phyloP scores from a whole-genome alignment of 2,329 filamentous ascomycete species.

The Diaporthe caulivora region DNA sequence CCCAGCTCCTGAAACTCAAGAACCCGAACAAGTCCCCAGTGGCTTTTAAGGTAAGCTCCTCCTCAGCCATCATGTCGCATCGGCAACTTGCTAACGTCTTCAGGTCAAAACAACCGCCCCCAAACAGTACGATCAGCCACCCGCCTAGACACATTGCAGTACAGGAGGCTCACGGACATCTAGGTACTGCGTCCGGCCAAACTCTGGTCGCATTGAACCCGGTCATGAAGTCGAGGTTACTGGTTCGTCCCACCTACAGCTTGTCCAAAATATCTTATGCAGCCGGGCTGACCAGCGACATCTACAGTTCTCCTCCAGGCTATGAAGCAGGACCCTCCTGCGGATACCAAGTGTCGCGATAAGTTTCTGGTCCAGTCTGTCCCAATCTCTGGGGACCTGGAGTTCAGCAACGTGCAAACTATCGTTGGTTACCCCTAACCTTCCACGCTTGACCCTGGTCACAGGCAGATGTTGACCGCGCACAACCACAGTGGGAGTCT shows the following conservation, averaged over 20 bases:
- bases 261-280: slow-evolving; percentile 13
- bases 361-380: slow-evolving; percentile 98
- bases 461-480: slow-evolving; percentile 44
- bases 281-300: slow-evolving; percentile 38
- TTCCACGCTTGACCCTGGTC: not conserved
- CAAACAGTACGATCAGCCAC: slow-evolving; percentile 82
- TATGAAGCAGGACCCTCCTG: slow-evolving; percentile 94
- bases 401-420: slow-evolving; percentile 82
- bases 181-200: slow-evolving; percentile 97
- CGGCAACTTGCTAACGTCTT: slow-evolving; percentile 45
- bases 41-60: slow-evolving; percentile 74
- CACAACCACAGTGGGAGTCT: slow-evolving; percentile 75
- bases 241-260: slow-evolving; percentile 65
- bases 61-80: not conserved
- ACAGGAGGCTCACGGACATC: slow-evolving; percentile 43
- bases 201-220: slow-evolving; percentile 95
- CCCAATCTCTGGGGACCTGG: slow-evolving; percentile 83
- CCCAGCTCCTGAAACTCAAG: slow-evolving; percentile 73
- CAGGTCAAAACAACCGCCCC: slow-evolving; percentile 99
- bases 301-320: slow-evolving; percentile 89
- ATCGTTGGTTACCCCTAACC: slow-evolving; percentile 73
- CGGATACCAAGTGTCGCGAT: slow-evolving; percentile 91
- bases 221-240: slow-evolving; percentile 92
- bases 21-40: slow-evolving; percentile 73
- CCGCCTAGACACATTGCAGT: slow-evolving; percentile 39